These are phyloP conservation scores for Babesia caballi DNA, from an alignment of 169 alveolate genomes.

Conservation along the genomic window DNA sequence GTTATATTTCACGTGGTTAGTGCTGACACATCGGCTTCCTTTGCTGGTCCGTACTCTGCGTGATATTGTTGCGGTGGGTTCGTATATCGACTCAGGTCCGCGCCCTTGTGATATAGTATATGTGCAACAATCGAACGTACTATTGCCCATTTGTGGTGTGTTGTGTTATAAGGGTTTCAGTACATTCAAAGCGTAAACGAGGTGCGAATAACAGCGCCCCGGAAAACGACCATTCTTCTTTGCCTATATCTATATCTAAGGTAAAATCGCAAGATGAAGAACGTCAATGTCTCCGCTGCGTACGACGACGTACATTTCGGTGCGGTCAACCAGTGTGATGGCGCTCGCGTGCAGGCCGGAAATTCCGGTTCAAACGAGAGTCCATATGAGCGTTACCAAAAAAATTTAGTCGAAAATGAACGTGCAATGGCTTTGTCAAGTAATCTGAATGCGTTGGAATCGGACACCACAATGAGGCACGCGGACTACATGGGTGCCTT, in stretches of 20 bases:
- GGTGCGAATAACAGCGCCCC: too few relatives aligned
- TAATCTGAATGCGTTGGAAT: neutral
- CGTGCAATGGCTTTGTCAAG: neutral
- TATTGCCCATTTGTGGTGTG: too few relatives aligned
- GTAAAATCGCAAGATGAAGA: too few relatives aligned
- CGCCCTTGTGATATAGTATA: too few relatives aligned
- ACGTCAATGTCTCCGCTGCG: neutral
- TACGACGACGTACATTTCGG: neutral
- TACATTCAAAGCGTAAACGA: too few relatives aligned
- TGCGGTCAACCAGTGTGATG: neutral
- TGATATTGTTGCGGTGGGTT: too few relatives aligned
- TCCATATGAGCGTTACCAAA: neutral
- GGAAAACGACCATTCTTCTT: too few relatives aligned
- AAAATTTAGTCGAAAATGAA: neutral
- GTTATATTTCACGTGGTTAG: neutral
- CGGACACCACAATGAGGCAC: neutral
- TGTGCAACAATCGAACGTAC: too few relatives aligned
- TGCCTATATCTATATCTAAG: too few relatives aligned
- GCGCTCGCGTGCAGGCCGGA: neutral
- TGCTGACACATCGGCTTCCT: neutral
- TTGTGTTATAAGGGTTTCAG: too few relatives aligned
- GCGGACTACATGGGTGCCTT: conserved; percentile 5
- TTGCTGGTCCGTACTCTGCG: too few relatives aligned
- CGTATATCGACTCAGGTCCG: too few relatives aligned
- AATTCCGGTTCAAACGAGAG: neutral